Evolutionary conservation across 768 basidiomycete genomes (phyloP).

Genomic region (Gymnopilus dilepis): DNA sequence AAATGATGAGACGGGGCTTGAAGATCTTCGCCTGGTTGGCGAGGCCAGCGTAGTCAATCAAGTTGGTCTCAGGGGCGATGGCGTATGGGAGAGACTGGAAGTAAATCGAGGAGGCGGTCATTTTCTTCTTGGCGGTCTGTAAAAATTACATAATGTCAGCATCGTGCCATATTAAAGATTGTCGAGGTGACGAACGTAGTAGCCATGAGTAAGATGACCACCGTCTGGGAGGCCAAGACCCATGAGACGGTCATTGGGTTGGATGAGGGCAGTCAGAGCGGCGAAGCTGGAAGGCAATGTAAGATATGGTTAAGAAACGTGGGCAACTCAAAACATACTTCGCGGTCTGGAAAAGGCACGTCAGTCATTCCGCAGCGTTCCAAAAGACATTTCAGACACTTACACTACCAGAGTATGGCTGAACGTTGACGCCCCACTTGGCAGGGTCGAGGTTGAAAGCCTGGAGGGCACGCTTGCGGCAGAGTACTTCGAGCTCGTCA

Average conservation of each 20-base stretch:
- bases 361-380: constrained; percentile 21
- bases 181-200: constrained; percentile 70
- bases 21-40: constrained; percentile 89
- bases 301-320: constrained; percentile 22
- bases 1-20: constrained; percentile 95
- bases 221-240: constrained; percentile 98
- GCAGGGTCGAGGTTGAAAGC: constrained; percentile 94
- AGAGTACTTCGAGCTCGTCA: constrained; percentile 93
- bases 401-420: constrained; percentile 94
- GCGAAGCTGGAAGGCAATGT: constrained; percentile 72
- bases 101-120: constrained; percentile 99
- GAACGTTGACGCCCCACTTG: constrained; percentile 98
- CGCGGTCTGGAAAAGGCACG: constrained; percentile 62
- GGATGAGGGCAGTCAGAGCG: constrained; percentile 92
- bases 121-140: constrained; percentile 98
- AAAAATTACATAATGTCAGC: constrained; percentile 15
- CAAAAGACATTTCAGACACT: constrained; percentile 35
- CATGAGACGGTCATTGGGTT: constrained; percentile 98
- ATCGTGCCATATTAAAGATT: constrained; percentile 11
- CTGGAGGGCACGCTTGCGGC: constrained; percentile 93
- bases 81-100: constrained; percentile 98
- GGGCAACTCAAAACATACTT: constrained; percentile 59
- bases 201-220: constrained; percentile 96
- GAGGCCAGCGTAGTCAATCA: constrained; percentile 87
- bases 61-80: constrained; percentile 79